phyloP scores from a whole-genome alignment of 129 eudicot genomes.

The Lonicera japonica region DNA sequence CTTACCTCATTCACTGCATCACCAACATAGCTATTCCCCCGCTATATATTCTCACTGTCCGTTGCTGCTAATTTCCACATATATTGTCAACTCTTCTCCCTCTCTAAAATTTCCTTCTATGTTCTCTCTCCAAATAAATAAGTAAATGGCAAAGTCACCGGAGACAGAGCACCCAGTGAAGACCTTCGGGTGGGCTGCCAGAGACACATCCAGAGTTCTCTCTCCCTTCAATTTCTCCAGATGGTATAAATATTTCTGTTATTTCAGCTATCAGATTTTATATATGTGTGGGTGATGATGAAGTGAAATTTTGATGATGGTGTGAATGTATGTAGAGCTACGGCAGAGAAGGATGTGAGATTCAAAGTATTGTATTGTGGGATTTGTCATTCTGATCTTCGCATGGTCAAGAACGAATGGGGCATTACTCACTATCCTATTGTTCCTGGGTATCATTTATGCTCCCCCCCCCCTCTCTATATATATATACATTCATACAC shows the following conservation, averaged over 20 bases:
- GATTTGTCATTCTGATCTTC: slow-evolving; percentile 27
- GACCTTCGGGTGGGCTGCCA: slow-evolving; percentile 54
- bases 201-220: slow-evolving; percentile 39
- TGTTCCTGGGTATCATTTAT: slow-evolving; percentile 8
- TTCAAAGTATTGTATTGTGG: slow-evolving; percentile 25
- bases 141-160: slow-evolving; percentile 16
- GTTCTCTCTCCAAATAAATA: neutral
- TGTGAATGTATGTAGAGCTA: slow-evolving; percentile 29
- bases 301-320: neutral
- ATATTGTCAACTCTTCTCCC: neutral
- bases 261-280: neutral
- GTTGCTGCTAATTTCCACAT: neutral
- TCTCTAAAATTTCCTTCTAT: neutral
- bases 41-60: too few species aligned
- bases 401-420: slow-evolving; percentile 15
- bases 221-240: slow-evolving; percentile 54
- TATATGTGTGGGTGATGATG: neutral
- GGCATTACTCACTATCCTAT: slow-evolving; percentile 3
- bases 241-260: slow-evolving; percentile 26
- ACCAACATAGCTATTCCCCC: too few species aligned
- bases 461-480: too few species aligned
- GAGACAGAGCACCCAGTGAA: slow-evolving; percentile 49
- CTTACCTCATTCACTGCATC: too few species aligned
- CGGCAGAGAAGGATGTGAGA: slow-evolving; percentile 37
- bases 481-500: too few species aligned